Evolutionary conservation across 2,329 filamentous ascomycete species (phyloP), one percentile per base, ranked within the genome.

Genomic region (Keithomyces neogunnii): DNA sequence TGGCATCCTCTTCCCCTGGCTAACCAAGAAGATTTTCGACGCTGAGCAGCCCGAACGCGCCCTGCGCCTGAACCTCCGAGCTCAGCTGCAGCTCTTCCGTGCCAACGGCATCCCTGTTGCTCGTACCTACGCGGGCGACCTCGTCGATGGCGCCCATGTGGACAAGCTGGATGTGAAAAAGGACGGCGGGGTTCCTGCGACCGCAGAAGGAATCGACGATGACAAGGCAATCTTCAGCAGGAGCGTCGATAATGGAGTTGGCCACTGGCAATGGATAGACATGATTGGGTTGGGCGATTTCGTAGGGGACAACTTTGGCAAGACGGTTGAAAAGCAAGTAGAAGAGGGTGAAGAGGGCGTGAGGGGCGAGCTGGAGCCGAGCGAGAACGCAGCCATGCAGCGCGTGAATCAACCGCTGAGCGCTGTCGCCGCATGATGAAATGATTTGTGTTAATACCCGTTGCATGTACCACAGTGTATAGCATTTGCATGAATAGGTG

Each of bases 1-100:
- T 59, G 89, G 87, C 36, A 71, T 93, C 29, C 69, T 95, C 28
- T 95, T 95, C 62, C 88, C 88, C 0, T 86, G 84, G 77, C 60
- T 84, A 45, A 82, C 78, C 7, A 77, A 74, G 59, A 75, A 73
- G 57, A 73, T 84, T 7, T 80, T 83, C 57, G 73, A 73, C 2
- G 76, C 77, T 0, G 74, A 78, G 45, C 72, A 80, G 48, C 81
- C 82, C 0, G 80, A 82, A 60, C 72, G 80, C 10, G 75, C 78
- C 0, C 63, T 85, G 47, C 72, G 78, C 26, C 68, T 85, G 2
- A 85, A 85, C 56, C 67, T 80, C 3, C 71, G 82, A 2, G 81
- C 81, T 2, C 67, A 78, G 29, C 66, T 83, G 47, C 81, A 85
- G 63, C 63, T 81, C 5, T 58, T 85, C 5, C 69, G 82, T 0